Base-by-base conservation (phyloP, 148 eudicot genomes). In the Spergularia bocconei region DNA sequence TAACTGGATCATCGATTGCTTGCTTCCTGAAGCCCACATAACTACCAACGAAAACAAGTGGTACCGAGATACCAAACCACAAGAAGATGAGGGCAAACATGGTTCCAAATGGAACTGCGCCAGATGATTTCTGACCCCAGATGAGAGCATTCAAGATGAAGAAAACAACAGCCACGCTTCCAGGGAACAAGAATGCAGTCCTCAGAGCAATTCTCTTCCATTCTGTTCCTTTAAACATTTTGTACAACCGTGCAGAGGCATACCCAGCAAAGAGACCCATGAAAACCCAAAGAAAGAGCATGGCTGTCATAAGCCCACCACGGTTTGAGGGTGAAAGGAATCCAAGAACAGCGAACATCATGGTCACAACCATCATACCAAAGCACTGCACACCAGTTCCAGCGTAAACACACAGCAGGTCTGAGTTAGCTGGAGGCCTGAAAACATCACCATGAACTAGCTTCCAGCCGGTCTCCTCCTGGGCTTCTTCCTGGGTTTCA, bases 291-390 rank as follows among this genome's bases (percentile, higher is more conserved):
- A 84, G 76, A 56, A 84, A 84, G 77, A 84, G 80, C 87, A 82
- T 84, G 51, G 85, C 85, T 14, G 87, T 84, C 87, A 84, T 84
- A 55, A 84, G 87, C 29, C 87, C 85, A 61, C 87, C 87, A 51
- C 87, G 87, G 85, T 84, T 82, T 63, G 87, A 84, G 20, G 87
- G 87, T 36, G 87, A 84, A 63, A 84, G 87, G 70, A 84, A 84
- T 19, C 87, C 87, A 52, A 84, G 85, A 51, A 84, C 85, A 6
- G 87, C 87, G 64, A 84, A 84, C 68, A 82, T 73, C 87, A 84
- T 81, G 57, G 83, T 84, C 11, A 84, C 87, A 59, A 84, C 61
- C 80, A 84, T 84, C 87, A 84, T 84, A 2, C 87, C 87, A 20
- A 84, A 74, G 79, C 87, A 84, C 76, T 84, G 87, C 60, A 84